Conservation (phyloP, 768 basidiomycete species). For the Macrolepiota dolichaula region DNA sequence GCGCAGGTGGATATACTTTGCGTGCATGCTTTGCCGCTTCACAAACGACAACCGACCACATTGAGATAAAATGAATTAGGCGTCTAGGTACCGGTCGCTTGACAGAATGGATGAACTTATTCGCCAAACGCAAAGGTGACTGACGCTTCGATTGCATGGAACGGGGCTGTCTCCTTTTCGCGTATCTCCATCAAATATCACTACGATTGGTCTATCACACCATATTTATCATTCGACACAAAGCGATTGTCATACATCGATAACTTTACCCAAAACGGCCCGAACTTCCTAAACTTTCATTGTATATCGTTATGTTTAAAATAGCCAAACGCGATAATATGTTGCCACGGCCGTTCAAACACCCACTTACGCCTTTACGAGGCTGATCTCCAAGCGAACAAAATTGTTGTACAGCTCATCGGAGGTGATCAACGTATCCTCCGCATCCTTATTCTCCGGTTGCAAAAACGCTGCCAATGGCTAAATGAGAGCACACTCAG, state of each 20-base stretch:
- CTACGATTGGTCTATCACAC: neutral
- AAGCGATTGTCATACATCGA: neutral
- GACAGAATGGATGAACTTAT: neutral
- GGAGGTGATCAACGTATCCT: conserved; percentile 65
- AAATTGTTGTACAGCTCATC: conserved; percentile 76
- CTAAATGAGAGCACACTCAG: conserved; percentile 19
- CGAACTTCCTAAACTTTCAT: neutral
- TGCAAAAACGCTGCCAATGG: conserved; percentile 67
- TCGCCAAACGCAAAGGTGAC: neutral
- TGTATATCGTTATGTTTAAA: no score
- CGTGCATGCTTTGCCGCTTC: neutral
- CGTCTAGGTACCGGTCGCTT: neutral
- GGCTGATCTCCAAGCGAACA: conserved; percentile 25
- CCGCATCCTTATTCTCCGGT: conserved; percentile 47
- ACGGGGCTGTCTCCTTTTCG: neutral
- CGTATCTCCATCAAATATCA: neutral
- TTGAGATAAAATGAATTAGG: neutral
- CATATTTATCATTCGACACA: neutral
- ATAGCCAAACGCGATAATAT: no score
- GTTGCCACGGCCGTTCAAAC: no score
- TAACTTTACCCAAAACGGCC: neutral
- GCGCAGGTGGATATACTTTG: neutral
- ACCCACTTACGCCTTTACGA: neutral
- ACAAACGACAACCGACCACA: neutral
- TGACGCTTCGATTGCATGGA: neutral